phyloP scores from a whole-genome alignment of 352 stramenopile species.

The Phytophthora pistaciae region DNA sequence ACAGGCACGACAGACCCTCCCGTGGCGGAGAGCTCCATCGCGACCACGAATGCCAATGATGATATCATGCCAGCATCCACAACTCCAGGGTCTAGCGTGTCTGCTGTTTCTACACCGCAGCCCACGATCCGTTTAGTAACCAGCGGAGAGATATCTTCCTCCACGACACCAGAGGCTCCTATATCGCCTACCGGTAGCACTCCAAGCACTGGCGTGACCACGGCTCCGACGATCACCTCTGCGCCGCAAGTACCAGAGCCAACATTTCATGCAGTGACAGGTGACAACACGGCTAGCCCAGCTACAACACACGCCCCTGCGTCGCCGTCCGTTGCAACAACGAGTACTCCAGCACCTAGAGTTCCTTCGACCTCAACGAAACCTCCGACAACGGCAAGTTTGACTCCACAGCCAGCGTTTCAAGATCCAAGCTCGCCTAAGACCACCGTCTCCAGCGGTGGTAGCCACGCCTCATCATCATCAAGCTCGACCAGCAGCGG shows the following conservation, averaged over 20 bases:
- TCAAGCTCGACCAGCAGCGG: neutral
- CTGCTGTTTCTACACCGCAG: neutral
- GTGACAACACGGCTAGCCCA: neutral
- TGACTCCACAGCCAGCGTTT: neutral
- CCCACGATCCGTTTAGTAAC: constrained; percentile 9
- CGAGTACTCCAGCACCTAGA: neutral
- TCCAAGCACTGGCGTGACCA: neutral
- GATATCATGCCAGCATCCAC: neutral
- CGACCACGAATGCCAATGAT: neutral
- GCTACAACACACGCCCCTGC: neutral
- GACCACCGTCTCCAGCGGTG: neutral
- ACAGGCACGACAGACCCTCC: neutral
- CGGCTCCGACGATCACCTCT: neutral
- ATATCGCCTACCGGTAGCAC: neutral
- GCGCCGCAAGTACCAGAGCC: neutral
- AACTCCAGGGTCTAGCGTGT: neutral
- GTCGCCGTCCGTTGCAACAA: neutral
- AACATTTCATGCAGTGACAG: constrained; percentile 5
- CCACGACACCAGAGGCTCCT: neutral
- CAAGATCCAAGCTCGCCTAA: neutral
- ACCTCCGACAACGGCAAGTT: neutral
- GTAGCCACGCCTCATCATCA: neutral
- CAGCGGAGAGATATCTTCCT: neutral
- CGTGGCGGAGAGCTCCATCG: neutral
- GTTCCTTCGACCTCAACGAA: neutral